Percentiles rank a stretch among this genome's conserved stretches.
phyloP scores from a whole-genome alignment of 805 yeast species.

The Hanseniaspora taiwanica region DNA sequence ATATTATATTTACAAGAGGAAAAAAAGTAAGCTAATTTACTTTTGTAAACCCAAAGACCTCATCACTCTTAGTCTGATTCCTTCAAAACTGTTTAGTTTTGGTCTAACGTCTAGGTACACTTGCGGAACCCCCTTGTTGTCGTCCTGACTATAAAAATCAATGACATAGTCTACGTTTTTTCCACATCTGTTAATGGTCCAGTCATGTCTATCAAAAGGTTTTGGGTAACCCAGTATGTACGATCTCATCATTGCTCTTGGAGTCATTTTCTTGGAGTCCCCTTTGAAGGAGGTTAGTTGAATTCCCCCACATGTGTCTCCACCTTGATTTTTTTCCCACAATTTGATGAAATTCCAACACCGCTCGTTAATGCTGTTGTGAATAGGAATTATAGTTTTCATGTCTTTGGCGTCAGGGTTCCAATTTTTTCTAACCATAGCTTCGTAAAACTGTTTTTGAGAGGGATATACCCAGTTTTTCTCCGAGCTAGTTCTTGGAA shows the following conservation, averaged over 20 bases:
- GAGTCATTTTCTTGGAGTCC: constrained; percentile 73
- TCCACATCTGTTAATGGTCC: constrained; percentile 84
- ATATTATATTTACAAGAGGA: too few relatives aligned
- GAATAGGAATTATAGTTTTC: constrained; percentile 87
- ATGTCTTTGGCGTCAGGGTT: constrained; percentile 70
- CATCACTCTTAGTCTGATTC: constrained; percentile 52
- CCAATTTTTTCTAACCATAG: constrained; percentile 88
- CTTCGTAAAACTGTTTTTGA: constrained; percentile 86
- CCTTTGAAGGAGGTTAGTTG: constrained; percentile 80
- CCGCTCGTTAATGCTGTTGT: constrained; percentile 83
- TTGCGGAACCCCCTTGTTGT: constrained; percentile 32
- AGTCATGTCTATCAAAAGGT: constrained; percentile 95
- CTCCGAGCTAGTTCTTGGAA: constrained; percentile 61
- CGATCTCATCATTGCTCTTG: constrained; percentile 64
- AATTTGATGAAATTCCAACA: constrained; percentile 75
- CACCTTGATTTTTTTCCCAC: constrained; percentile 62
- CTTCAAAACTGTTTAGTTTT: constrained; percentile 71
- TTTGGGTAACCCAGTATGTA: constrained; percentile 50
- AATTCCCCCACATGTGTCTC: constrained; percentile 70
- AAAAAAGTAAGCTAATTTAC: not conserved
- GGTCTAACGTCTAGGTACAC: constrained; percentile 88
- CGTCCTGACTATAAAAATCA: constrained; percentile 54
- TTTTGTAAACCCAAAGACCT: constrained; percentile 43
- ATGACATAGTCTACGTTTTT: constrained; percentile 75
- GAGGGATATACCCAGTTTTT: constrained; percentile 91